Base-by-base conservation (phyloP, 306 rosid genomes). In the Hippophae tibetana region DNA sequence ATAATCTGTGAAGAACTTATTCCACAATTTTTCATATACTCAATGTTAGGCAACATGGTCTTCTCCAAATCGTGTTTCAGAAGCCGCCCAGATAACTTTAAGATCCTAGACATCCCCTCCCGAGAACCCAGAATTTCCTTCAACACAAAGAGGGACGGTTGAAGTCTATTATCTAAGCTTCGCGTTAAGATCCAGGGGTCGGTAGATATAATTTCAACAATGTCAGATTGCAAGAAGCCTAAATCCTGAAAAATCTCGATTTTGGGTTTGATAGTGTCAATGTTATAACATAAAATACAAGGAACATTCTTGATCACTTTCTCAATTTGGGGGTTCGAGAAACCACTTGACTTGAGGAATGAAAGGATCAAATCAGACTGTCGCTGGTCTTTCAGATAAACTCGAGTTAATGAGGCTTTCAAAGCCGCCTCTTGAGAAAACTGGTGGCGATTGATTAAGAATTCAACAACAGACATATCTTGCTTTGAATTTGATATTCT, bases 311-410 rank as follows among this genome's bases (percentile, higher is more conserved):
- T 49, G 13, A 79, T 18, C 44, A 71, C 42, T 11, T 58, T 5
- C 61, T 74, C 78, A 47, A 79, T 43, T 0, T 74, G 78, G 53
- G 77, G 26, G 10, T 71, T 8, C 48, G 74, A 62, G 71, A 74
- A 70, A 7, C 74, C 79, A 23, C 42, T 42, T 13, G 63, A 26
- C 68, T 49, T 57, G 13, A 72, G 52, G 61, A 59, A 77, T 0
- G 69, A 68, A 11, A 68, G 57, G 44, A 72, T 54, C 47, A 13
- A 77, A 42, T 61, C 69, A 5, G 69, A 43, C 6, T 49, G 27
- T 26, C 27, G 13, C 13, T 74, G 68, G 12, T 42, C 67, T 63
- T 44, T 71, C 26, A 76, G 49, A 56, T 38, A 10, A 8, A 49
- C 18, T 9, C 59, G 5, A 5, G 50, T 23, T 1, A 65, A 50